phyloP scores from a whole-genome alignment of 1,139 yeast species.

The Fermentozyma sake region DNA sequence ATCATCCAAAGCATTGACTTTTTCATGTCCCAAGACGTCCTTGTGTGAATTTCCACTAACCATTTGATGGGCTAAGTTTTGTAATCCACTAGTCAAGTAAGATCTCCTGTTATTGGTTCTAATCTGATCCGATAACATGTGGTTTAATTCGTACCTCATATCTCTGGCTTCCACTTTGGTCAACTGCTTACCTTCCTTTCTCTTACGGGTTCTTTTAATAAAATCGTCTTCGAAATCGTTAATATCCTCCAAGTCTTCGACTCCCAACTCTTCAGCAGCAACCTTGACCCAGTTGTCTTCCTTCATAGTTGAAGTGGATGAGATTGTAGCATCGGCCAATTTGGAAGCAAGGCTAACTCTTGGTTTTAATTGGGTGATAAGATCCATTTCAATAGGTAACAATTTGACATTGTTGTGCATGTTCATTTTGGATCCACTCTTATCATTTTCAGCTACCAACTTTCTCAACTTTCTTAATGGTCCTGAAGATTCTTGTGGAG shows the following conservation, averaged over 20 bases:
- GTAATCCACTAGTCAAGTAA: conserved; percentile 80
- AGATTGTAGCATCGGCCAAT: conserved; percentile 67
- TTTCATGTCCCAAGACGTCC: conserved; percentile 66
- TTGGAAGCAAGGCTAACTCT: conserved; percentile 67
- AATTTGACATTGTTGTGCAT: conserved; percentile 58
- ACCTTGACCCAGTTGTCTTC: conserved; percentile 79
- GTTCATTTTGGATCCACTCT: conserved; percentile 19
- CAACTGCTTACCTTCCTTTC: conserved; percentile 53
- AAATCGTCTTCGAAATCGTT: conserved; percentile 60
- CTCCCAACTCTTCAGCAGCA: conserved; percentile 91
- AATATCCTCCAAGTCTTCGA: conserved; percentile 61
- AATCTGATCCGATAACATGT: conserved; percentile 53
- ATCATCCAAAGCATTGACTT: conserved; percentile 66
- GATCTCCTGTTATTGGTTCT: conserved; percentile 67
- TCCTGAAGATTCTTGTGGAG: conserved; percentile 91
- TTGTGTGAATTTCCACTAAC: conserved; percentile 68
- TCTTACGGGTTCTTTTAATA: conserved; percentile 57
- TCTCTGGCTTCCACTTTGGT: conserved; percentile 45
- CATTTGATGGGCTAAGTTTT: conserved; percentile 80
- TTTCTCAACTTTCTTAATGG: conserved; percentile 75
- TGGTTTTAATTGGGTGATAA: conserved; percentile 64
- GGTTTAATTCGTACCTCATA: conserved; percentile 53
- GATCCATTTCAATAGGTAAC: conserved; percentile 73
- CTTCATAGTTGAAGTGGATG: conserved; percentile 57
- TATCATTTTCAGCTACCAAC: conserved; percentile 43